Evolutionary conservation across 768 basidiomycete genomes (phyloP).

Genomic region (Panellus pusillus): DNA sequence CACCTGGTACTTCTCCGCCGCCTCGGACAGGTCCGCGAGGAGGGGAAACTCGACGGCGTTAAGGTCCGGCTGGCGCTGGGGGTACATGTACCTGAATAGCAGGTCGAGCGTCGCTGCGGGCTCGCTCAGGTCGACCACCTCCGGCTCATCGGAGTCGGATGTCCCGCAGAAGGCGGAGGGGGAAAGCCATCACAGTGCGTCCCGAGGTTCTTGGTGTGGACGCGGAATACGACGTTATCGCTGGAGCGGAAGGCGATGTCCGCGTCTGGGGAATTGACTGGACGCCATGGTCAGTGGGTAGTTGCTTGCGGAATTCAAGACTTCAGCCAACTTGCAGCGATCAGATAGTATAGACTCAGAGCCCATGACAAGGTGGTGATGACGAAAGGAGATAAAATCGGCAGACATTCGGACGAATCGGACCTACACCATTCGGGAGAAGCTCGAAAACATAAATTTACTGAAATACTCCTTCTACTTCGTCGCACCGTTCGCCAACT

Average conservation of each 20-base stretch:
- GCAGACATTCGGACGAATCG: too few species aligned
- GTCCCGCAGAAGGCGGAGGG: conserved; percentile 8
- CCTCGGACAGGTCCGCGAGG: conserved; percentile 22
- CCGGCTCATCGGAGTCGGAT: conserved; percentile 2
- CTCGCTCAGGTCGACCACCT: conserved; percentile 12
- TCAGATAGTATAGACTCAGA: conserved; percentile 1
- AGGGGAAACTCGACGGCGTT: conserved; percentile 13
- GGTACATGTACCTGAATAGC: conserved; percentile 24
- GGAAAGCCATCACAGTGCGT: conserved; percentile 17
- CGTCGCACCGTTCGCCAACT: conserved; percentile 33
- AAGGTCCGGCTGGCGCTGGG: conserved; percentile 23
- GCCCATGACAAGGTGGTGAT: background rate
- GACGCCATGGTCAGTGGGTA: background rate
- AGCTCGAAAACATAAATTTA: too few species aligned
- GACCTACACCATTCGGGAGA: too few species aligned
- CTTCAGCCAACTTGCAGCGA: conserved; percentile 11
- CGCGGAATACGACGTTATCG: conserved; percentile 14
- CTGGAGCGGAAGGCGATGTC: conserved; percentile 16
- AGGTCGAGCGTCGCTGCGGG: conserved; percentile 17
- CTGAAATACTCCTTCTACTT: conserved; percentile 21
- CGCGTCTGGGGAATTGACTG: conserved; percentile 17
- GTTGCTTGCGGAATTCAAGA: too few species aligned
- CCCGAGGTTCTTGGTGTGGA: conserved; percentile 17
- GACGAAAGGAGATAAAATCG: too few species aligned
- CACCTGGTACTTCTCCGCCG: conserved; percentile 26